Percentiles rank a stretch among this genome's conserved stretches.
These are phyloP conservation scores for Wickerhamomyces xylosicus DNA, from an alignment of 805 yeast species.

Conservation along the genomic window DNA sequence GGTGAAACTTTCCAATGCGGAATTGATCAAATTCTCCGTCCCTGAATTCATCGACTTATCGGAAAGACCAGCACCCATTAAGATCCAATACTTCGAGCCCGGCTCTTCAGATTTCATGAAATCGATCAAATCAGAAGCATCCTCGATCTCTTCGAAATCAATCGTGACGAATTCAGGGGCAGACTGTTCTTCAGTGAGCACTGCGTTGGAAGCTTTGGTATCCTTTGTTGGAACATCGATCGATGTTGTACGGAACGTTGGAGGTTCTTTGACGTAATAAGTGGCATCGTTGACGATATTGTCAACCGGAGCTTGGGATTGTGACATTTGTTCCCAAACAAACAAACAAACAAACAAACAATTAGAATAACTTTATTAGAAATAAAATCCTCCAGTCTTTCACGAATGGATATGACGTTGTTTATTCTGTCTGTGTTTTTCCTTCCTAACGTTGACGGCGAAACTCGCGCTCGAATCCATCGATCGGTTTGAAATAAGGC, in stretches of 20 bases:
- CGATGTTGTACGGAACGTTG: slow-evolving; percentile 2
- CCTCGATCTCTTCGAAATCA: slow-evolving; percentile 77
- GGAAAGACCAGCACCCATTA: slow-evolving; percentile 74
- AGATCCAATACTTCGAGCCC: slow-evolving; percentile 70
- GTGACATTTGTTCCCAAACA: too few species aligned
- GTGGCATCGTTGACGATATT: slow-evolving; percentile 6
- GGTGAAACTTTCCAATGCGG: slow-evolving; percentile 6
- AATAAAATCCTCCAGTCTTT: too few species aligned
- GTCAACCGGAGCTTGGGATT: slow-evolving; percentile 3
- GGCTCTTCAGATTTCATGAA: slow-evolving; percentile 76
- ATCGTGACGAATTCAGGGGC: slow-evolving; percentile 78
- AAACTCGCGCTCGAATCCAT: too few species aligned
- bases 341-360: too few species aligned
- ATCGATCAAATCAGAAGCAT: slow-evolving; percentile 72
- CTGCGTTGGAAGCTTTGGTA: slow-evolving; percentile 17
- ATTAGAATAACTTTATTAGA: too few species aligned
- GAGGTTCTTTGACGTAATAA: slow-evolving; percentile 5
- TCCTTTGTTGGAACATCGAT: slow-evolving; percentile 58
- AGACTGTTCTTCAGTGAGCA: neutral
- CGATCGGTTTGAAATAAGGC: too few species aligned
- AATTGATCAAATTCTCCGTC: slow-evolving; percentile 3
- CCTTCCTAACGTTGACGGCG: too few species aligned
- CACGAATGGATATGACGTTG: too few species aligned
- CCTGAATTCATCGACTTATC: slow-evolving; percentile 36
- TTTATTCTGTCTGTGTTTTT: too few species aligned